These are phyloP conservation scores for Xylaria sp. DNA, from an alignment of 2,329 filamentous ascomycete species.

Conservation along the genomic window DNA sequence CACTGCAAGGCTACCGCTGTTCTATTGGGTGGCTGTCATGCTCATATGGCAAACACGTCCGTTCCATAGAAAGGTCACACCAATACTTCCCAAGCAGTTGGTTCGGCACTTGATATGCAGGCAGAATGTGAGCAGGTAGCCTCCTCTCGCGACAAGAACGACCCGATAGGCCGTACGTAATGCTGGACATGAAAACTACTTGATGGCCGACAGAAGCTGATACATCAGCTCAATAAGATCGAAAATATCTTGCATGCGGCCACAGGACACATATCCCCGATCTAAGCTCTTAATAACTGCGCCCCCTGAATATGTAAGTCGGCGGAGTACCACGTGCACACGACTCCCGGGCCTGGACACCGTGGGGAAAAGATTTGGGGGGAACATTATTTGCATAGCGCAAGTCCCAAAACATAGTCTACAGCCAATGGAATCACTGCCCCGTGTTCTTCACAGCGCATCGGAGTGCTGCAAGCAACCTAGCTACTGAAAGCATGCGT, in stretches of 20 bases:
- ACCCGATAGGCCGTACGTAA: not conserved
- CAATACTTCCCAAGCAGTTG: not conserved
- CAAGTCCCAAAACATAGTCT: not conserved
- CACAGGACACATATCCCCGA: not conserved
- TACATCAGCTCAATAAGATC: not conserved
- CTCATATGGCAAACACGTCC: not conserved
- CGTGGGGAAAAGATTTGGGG: not conserved
- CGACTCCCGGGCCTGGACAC: not conserved
- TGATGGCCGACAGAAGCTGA: not conserved
- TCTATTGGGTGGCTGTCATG: not conserved
- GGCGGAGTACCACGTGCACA: not conserved
- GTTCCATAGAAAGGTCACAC: not conserved
- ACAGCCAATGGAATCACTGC: not conserved
- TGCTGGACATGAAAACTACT: not conserved
- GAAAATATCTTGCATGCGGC: not conserved
- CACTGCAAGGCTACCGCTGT: not conserved
- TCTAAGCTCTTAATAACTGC: not conserved
- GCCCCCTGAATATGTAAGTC: not conserved
- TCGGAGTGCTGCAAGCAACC: slow-evolving; percentile 9
- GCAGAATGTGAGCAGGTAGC: not conserved
- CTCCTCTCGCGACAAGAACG: not conserved
- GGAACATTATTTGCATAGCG: not conserved
- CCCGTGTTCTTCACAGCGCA: not conserved
- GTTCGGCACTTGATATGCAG: not conserved
- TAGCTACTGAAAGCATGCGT: slow-evolving; percentile 4